Percentiles rank a stretch among this genome's conserved stretches.
phyloP scores from a whole-genome alignment of 2,329 filamentous ascomycete genomes.

The Pseudogymnoascus sp. region DNA sequence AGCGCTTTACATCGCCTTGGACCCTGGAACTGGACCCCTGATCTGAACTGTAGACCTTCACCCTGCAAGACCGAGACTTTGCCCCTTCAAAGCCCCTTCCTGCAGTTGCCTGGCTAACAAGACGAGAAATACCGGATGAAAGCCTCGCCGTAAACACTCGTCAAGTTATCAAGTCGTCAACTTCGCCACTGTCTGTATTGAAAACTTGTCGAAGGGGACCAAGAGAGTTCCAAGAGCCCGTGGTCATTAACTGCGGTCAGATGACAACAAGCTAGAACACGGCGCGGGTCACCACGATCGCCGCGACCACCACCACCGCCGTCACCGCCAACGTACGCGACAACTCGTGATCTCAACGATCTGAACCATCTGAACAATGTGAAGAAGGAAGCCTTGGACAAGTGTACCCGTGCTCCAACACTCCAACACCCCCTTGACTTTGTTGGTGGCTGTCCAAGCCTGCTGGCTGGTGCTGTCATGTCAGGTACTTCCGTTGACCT shows the following conservation, averaged over 20 bases:
- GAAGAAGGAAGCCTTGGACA: background rate
- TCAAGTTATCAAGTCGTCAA: background rate
- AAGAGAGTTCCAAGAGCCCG: background rate
- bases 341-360: background rate
- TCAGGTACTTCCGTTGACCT: background rate
- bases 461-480: background rate
- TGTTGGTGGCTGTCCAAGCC: background rate
- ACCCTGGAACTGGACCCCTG: background rate
- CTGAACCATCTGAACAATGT: background rate
- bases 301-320: background rate
- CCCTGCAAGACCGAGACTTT: too few species aligned
- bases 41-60: background rate
- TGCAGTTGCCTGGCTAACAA: background rate
- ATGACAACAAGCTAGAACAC: background rate
- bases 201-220: background rate
- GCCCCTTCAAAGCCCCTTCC: background rate
- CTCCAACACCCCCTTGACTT: background rate
- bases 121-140: background rate
- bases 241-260: background rate
- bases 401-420: background rate
- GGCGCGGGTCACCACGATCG: background rate
- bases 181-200: background rate
- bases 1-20: too few species aligned
- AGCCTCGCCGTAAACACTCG: background rate
- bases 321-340: background rate